Base-by-base conservation (phyloP, 768 basidiomycete species). In the Rhodotorula kratochvilovae region DNA sequence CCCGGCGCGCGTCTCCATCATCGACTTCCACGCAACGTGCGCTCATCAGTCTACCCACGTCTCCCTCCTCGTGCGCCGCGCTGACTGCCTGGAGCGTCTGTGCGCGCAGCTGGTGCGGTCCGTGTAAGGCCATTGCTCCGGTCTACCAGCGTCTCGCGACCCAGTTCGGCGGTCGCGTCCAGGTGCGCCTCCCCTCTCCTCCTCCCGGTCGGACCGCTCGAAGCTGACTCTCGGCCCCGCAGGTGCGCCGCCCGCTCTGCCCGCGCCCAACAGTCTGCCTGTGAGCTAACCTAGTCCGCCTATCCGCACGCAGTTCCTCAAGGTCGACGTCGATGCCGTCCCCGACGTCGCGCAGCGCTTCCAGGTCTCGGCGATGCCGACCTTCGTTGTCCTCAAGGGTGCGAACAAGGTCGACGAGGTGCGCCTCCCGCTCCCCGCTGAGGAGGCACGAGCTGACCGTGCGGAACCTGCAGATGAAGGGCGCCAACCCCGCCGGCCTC, bases 341-440 rank as follows among this genome's bases (percentile, higher is more conserved):
- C 80, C 75, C 73, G 90, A 91, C 54, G 87, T 92, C 36, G 87
- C 91, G 8, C 77, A 81, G 31, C 67, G 80, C 39, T 93, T 90
- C 78, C 80, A 80, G 8, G 84, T 93, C 69, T 81, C 86, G 35
- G 90, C 90, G 0, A 92, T 93, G 90, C 66, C 73, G 21, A 43
- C 67, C 35, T 68, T 76, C 54, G 61, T 77, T 27, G 71, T 79
- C 29, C 61, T 80, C 57, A 79, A 78, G 60, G 71, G 78, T 2
- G 13, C 29, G 15, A 65, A 43, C 45, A 77, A 63, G 67, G 53
- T 68, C 35, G 74, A 64, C n/a, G 58, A 70, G 61, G 64, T 60
- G 57, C 31, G 46, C 39, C 46, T 36, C 53, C 16, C 21, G 1
- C 33, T 16, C 23, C 6, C 10, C 6, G 2, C 46, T 17, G 5